Base-by-base conservation (phyloP, 1,139 yeast species). In the Torulaspora pretoriensis region DNA sequence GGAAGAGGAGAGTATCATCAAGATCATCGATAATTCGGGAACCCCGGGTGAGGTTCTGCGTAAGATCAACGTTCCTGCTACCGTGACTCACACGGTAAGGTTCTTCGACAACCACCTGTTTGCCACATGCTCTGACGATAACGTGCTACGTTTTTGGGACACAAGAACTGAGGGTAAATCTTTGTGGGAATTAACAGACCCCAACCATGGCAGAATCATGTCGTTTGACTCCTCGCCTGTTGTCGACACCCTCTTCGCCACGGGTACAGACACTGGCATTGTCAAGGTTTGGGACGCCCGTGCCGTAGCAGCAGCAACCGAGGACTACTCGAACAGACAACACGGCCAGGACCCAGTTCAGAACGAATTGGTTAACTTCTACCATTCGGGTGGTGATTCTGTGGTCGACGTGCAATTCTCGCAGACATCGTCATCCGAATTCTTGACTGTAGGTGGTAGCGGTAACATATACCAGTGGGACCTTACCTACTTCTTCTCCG, bases 401-500 rank as follows among this genome's bases (percentile, higher is more conserved):
- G 65, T 62, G 4, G 60, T 53, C 2, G 65, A 61, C 42, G 52
- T 63, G 14, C 55, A 54, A 46, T 61, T 62, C 40, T 56, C 62
- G 1, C 47, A 49, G 35, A 57, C 59, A 9, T 51, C 59, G 2
- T 56, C 67, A 4, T 54, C 62, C 2, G 60, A 59, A 39, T 56
- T 62, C 36, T 35, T 62, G 14, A 56, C 65, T 6, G 62, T 62
- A 10, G 66, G 67, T 24, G 57, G 55, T 6, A 48, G 59, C 8
- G 67, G 66, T 16, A 60, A 59, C 35, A 58, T 63, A 4, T 61
- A 63, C 47, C 67, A 63, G 31, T 63, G 67, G 67, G 63, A 62
- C 44, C 44, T 60, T 46, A 59, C 55, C 34, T 55, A 51, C 33
- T 49, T 59, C 36, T 53, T 61, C 38, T 49, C 56, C 14, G 52